These are phyloP conservation scores for Tuber microsphaerosporum DNA, from an alignment of 495 filamentous ascomycete species.

Conservation along the genomic window DNA sequence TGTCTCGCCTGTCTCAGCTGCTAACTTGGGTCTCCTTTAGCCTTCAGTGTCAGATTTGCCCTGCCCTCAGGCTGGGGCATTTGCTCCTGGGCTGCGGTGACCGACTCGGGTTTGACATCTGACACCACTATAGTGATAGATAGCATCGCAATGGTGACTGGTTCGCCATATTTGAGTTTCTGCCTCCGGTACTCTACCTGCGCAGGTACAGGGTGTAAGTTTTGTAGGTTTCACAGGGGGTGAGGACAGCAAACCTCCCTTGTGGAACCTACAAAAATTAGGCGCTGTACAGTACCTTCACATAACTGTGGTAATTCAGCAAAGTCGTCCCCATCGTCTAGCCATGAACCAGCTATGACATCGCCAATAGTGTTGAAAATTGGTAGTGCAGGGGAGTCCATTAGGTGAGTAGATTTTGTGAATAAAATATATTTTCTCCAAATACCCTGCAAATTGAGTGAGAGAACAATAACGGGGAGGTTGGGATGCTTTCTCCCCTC, in stretches of 20 bases:
- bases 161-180: conserved; percentile 12
- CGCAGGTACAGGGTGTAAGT: too few species aligned
- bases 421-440: not conserved
- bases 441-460: not conserved
- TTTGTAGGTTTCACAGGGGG: too few species aligned
- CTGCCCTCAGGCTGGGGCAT: not conserved
- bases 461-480: not conserved
- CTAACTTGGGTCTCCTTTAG: not conserved
- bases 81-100: not conserved
- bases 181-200: conserved; percentile 27
- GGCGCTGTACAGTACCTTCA: too few species aligned
- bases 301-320: conserved; percentile 23
- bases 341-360: conserved; percentile 30
- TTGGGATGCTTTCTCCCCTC: not conserved
- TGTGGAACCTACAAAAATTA: too few species aligned
- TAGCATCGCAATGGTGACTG: not conserved
- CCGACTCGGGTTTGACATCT: not conserved
- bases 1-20: not conserved
- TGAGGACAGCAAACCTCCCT: too few species aligned
- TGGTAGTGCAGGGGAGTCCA: conserved; percentile 7
- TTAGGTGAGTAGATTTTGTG: not conserved
- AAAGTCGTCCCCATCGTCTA: conserved; percentile 31
- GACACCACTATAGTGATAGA: not conserved
- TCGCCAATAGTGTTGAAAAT: conserved; percentile 31
- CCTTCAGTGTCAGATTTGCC: not conserved